phyloP scores from a whole-genome alignment of 768 basidiomycete genomes.

The Lactarius indigo region DNA sequence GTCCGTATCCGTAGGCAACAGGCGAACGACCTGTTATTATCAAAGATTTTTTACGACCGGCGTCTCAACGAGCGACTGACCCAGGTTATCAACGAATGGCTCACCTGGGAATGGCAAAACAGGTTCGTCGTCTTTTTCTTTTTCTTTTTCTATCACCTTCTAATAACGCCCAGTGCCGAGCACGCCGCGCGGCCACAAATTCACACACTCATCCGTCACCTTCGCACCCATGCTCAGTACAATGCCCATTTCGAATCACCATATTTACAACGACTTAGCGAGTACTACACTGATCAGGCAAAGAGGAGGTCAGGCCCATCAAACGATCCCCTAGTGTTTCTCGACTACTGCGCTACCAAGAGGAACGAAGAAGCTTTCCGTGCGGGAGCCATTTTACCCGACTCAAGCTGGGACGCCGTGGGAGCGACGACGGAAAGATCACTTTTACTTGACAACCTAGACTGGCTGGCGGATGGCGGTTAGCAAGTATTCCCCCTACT shows the following conservation, averaged over 20 bases:
- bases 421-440: conserved; percentile 53
- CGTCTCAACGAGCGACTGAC: not conserved
- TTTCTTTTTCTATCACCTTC: not conserved
- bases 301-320: conserved; percentile 35
- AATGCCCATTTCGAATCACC: conserved; percentile 50
- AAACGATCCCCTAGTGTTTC: conserved; percentile 50
- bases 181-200: conserved; percentile 43
- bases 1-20: conserved; percentile 18
- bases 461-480: conserved; percentile 45
- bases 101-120: conserved; percentile 22
- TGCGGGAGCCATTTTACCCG: conserved; percentile 46
- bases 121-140: conserved; percentile 11
- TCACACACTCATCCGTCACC: conserved; percentile 50
- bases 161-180: conserved; percentile 32
- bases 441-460: conserved; percentile 42
- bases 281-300: conserved; percentile 56
- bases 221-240: conserved; percentile 58
- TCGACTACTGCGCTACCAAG: conserved; percentile 44
- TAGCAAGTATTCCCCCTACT: conserved; percentile 4
- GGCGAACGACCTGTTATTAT: conserved; percentile 9
- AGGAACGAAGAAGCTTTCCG: conserved; percentile 58
- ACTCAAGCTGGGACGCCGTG: conserved; percentile 47
- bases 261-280: conserved; percentile 47
- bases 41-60: conserved; percentile 16
- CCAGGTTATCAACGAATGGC: conserved; percentile 19